These are phyloP conservation scores for Phytophthora melonis DNA, from an alignment of 352 stramenopile genomes.

Conservation along the genomic window DNA sequence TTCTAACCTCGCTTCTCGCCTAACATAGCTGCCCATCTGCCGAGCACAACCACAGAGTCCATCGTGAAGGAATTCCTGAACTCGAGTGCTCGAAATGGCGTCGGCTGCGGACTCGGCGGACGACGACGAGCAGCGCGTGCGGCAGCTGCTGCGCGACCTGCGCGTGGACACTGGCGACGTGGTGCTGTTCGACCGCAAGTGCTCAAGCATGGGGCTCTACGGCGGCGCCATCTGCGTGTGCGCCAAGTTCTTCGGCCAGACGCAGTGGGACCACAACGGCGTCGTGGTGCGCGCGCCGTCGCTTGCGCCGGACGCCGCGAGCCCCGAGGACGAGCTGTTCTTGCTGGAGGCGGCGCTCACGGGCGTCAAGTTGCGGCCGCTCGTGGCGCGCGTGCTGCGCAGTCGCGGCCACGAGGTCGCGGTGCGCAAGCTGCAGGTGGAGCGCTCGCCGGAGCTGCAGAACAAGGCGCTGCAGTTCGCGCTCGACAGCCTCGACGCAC, in stretches of 20 bases:
- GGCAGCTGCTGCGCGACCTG: slow-evolving; percentile 61
- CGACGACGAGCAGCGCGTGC: slow-evolving; percentile 40
- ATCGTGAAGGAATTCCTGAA: too few species aligned
- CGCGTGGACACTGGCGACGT: slow-evolving; percentile 81
- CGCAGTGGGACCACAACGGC: slow-evolving; percentile 89
- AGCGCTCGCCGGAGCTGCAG: slow-evolving; percentile 69
- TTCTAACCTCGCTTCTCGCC: too few species aligned
- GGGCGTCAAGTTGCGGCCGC: slow-evolving; percentile 85
- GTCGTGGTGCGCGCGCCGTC: slow-evolving; percentile 69
- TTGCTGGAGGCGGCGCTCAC: slow-evolving; percentile 80
- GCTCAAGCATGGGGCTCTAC: slow-evolving; percentile 79
- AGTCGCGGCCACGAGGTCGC: slow-evolving; percentile 76
- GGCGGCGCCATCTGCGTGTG: slow-evolving; percentile 79
- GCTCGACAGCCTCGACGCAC: slow-evolving; percentile 62
- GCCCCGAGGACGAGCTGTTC: slow-evolving; percentile 58
- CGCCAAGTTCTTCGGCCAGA: slow-evolving; percentile 85
- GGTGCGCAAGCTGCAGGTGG: slow-evolving; percentile 79
- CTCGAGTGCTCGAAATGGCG: too few species aligned
- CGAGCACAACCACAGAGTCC: too few species aligned
- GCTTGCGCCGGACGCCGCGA: slow-evolving; percentile 19
- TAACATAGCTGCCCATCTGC: too few species aligned
- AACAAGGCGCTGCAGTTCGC: slow-evolving; percentile 67
- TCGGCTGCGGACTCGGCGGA: too few species aligned
- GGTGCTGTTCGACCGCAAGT: slow-evolving; percentile 86
- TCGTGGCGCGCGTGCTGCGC: slow-evolving; percentile 79